Conservation (phyloP, 768 basidiomycete species). For the Mycena floridula region DNA sequence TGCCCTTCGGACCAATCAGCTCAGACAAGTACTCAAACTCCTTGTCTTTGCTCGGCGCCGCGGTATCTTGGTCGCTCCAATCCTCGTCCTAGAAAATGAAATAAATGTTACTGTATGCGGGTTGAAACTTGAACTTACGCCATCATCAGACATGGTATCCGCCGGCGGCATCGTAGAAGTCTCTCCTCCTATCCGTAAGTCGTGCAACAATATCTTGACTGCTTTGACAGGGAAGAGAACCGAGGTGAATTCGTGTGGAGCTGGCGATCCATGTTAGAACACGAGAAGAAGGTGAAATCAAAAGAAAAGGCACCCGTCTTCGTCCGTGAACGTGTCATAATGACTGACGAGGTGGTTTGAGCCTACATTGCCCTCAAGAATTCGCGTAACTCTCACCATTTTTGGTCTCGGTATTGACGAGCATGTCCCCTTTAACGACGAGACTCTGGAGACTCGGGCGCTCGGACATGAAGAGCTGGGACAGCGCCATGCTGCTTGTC, state of each 20-base stretch:
- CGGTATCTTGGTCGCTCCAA: constrained; percentile 88
- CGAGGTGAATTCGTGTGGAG: constrained; percentile 78
- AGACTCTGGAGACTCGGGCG: constrained; percentile 63
- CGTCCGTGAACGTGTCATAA: constrained; percentile 93
- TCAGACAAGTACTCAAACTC: constrained; percentile 83
- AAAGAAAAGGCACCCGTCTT: constrained; percentile 81
- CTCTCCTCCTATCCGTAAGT: constrained; percentile 77
- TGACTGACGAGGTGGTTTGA: constrained; percentile 50
- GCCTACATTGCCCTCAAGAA: constrained; percentile 5
- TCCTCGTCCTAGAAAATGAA: constrained; percentile 60
- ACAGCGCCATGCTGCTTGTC: constrained; percentile 78
- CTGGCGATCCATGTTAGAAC: constrained; percentile 32
- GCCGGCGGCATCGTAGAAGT: constrained; percentile 53
- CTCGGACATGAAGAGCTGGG: constrained; percentile 61
- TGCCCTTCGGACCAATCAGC: constrained; percentile 67
- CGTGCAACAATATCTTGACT: constrained; percentile 81
- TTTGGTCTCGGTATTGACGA: constrained; percentile 73
- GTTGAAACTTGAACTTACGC: constrained; percentile 47
- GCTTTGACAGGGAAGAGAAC: constrained; percentile 90
- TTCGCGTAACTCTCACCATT: constrained; percentile 61
- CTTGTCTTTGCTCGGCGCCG: constrained; percentile 59
- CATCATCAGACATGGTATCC: constrained; percentile 63
- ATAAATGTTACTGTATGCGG: neutral
- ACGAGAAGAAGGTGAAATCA: constrained; percentile 15
- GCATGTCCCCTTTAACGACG: constrained; percentile 86